Percentiles rank a stretch among this genome's conserved stretches.
Conservation (phyloP, 371 early-diverging fungal species). For the Syncephalastrum sp. region DNA sequence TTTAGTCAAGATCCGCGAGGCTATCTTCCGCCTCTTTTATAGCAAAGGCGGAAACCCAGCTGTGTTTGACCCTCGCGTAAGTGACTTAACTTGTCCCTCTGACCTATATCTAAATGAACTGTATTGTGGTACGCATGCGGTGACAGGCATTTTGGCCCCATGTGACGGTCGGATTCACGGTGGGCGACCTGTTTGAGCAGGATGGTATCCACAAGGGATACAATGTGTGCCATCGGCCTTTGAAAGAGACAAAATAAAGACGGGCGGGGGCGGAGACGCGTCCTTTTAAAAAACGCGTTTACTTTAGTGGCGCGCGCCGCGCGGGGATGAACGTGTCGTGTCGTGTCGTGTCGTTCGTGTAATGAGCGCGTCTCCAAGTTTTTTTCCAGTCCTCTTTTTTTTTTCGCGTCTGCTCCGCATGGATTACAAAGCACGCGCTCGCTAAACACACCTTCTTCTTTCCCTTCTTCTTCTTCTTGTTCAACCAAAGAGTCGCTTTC, state of each 20-base stretch:
- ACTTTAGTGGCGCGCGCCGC: no score
- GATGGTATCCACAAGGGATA: constrained; percentile 75
- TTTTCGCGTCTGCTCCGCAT: background rate
- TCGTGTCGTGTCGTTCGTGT: no score
- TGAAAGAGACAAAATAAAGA: no score
- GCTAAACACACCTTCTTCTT: constrained; percentile 2
- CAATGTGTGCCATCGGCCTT: constrained; percentile 62
- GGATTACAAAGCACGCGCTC: background rate
- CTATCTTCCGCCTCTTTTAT: constrained; percentile 49
- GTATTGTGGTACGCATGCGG: background rate
- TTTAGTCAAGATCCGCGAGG: constrained; percentile 47
- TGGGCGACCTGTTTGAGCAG: constrained; percentile 64
- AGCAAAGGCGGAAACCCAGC: constrained; percentile 60
- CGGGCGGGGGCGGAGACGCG: no score
- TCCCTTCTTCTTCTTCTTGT: background rate
- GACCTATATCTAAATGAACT: no score
- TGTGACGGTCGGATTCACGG: constrained; percentile 68
- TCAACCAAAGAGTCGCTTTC: background rate
- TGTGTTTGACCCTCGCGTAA: constrained; percentile 53
- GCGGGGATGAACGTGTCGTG: no score
- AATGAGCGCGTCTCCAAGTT: no score
- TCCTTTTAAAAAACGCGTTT: no score
- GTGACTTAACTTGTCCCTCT: background rate
- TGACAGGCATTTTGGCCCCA: constrained; percentile 67
- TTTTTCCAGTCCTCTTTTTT: constrained; percentile 5